These are phyloP conservation scores for Diplodia corticola DNA, from an alignment of 2,329 filamentous ascomycete genomes.

Conservation along the genomic window DNA sequence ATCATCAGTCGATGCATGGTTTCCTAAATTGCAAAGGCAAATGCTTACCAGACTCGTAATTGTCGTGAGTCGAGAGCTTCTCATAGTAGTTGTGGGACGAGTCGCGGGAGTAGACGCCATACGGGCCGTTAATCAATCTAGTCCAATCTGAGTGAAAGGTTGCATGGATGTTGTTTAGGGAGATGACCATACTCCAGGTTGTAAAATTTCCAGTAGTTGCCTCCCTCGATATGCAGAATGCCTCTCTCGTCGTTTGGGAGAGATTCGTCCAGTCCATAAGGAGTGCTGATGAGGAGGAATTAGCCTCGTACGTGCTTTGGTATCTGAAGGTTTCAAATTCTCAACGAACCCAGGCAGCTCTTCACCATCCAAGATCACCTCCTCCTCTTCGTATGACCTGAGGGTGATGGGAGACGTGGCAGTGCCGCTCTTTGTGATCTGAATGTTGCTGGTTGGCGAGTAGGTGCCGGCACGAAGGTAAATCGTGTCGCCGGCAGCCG, in stretches of 20 bases:
- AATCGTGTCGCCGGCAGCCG: constrained; percentile 50
- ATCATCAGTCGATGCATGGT: not conserved
- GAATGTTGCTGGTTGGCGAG: constrained; percentile 49
- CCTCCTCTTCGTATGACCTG: constrained; percentile 46
- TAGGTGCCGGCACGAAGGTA: constrained; percentile 50
- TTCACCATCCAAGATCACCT: constrained; percentile 51
- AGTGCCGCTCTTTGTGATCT: constrained; percentile 49
- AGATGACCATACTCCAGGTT: constrained; percentile 30
- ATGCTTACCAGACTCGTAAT: constrained; percentile 37
- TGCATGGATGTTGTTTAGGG: not conserved
- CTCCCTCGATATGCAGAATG: constrained; percentile 50
- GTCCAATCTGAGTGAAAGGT: not conserved
- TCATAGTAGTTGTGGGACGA: constrained; percentile 42
- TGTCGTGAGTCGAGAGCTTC: constrained; percentile 41
- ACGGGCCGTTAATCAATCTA: constrained; percentile 40
- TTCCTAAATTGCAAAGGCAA: too few relatives aligned
- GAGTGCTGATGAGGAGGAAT: constrained; percentile 36
- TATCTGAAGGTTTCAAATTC: not conserved
- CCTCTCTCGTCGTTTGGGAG: constrained; percentile 48
- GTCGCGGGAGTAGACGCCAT: constrained; percentile 41
- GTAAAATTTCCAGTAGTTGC: constrained; percentile 51
- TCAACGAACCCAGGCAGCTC: constrained; percentile 26
- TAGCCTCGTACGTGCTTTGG: too few relatives aligned
- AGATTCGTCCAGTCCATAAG: constrained; percentile 43
- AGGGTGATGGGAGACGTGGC: constrained; percentile 45